phyloP scores from a whole-genome alignment of 257 asterid genomes.

The Ehretia macrophylla region DNA sequence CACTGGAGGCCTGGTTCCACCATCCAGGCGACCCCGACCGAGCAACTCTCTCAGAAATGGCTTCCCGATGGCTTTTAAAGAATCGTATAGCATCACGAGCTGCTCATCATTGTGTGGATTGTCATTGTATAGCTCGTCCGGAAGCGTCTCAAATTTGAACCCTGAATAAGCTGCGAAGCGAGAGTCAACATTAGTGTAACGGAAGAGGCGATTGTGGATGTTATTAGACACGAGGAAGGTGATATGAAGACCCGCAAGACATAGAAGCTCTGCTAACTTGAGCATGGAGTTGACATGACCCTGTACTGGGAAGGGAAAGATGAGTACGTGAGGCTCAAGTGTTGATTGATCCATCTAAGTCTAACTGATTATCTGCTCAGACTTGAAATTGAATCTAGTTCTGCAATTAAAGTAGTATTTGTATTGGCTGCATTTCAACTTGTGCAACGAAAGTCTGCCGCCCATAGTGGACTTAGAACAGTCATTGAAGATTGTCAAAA shows the following conservation, averaged over 20 bases:
- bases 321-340: conserved; percentile 9
- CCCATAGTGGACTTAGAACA: no score
- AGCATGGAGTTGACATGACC: conserved; percentile 34
- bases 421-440: no score
- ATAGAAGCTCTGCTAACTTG: conserved; percentile 30
- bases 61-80: conserved; percentile 10
- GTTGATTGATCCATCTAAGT: no score
- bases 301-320: conserved; percentile 27
- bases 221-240: conserved; percentile 22
- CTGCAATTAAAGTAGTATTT: no score
- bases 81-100: conserved; percentile 8
- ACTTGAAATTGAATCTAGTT: no score
- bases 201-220: conserved; percentile 11
- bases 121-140: conserved; percentile 21
- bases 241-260: conserved; percentile 16
- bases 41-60: conserved; percentile 17
- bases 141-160: conserved; percentile 16
- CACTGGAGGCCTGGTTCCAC: conserved; percentile 7
- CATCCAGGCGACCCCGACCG: background rate
- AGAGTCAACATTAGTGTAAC: conserved; percentile 8
- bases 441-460: no score
- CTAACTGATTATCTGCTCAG: no score
- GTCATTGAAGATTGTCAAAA: no score
- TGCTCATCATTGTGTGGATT: conserved; percentile 25
- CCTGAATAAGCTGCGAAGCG: conserved; percentile 15